Percentiles rank a stretch among this genome's conserved stretches.
phyloP scores from a whole-genome alignment of 176 grass and related monocot genomes.

The Elymus sibiricus region DNA sequence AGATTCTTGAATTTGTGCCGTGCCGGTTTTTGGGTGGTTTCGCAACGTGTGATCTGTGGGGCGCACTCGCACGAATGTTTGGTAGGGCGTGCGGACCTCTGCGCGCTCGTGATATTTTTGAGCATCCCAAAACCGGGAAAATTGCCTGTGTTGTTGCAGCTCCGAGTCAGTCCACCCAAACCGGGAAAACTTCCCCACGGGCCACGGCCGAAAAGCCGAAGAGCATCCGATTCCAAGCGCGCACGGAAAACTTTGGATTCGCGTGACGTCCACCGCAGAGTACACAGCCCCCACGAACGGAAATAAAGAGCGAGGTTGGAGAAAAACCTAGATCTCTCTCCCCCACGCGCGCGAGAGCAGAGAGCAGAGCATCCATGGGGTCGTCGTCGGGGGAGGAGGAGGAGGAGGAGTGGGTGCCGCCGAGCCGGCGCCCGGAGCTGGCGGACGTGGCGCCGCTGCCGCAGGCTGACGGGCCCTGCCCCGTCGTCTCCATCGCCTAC shows the following conservation, averaged over 20 bases:
- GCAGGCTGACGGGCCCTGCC: constrained; percentile 72
- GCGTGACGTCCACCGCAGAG: background rate
- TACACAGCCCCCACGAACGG: background rate
- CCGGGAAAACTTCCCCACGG: background rate
- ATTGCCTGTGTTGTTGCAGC: background rate
- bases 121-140: too few species aligned
- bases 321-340: constrained; percentile 5
- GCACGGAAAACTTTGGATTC: background rate
- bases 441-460: constrained; percentile 65
- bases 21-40: too few species aligned
- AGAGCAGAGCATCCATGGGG: background rate
- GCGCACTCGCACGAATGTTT: too few species aligned
- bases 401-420: constrained; percentile 36
- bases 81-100: too few species aligned
- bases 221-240: background rate
- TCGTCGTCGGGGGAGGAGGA: constrained; percentile 1
- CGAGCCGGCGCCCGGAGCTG: constrained; percentile 55
- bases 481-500: constrained; percentile 73
- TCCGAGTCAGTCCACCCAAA: background rate
- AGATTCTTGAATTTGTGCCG: too few species aligned
- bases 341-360: background rate
- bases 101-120: too few species aligned
- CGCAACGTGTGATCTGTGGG: too few species aligned
- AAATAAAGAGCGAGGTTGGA: background rate
- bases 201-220: background rate